These are phyloP conservation scores for Parafenestella ontariensis DNA, from an alignment of 2,329 filamentous ascomycete genomes.

Conservation along the genomic window DNA sequence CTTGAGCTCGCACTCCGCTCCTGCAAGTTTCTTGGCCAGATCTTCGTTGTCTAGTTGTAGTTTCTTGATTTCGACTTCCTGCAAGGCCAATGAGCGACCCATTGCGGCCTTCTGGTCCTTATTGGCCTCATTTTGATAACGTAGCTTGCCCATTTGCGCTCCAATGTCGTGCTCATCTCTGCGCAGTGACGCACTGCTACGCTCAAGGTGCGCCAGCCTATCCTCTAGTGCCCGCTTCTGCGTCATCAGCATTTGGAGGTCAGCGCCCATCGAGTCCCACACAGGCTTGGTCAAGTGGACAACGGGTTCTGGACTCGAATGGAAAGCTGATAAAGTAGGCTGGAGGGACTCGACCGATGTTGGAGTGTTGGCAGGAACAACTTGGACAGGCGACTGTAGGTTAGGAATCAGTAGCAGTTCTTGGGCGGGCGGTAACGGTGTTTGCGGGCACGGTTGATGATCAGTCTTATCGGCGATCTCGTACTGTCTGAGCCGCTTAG, in stretches of 20 bases:
- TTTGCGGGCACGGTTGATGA: not conserved
- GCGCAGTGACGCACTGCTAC: not conserved
- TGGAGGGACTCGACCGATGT: constrained; percentile 8
- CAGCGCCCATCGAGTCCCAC: constrained; percentile 7
- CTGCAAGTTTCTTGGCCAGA: constrained; percentile 3
- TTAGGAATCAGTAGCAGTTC: not conserved
- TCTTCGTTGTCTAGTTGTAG: constrained; percentile 20
- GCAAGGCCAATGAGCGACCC: constrained; percentile 21
- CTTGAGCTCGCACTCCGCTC: not conserved
- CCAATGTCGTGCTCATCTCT: constrained; percentile 2
- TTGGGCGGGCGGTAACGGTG: not conserved
- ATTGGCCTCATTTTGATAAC: constrained; percentile 24
- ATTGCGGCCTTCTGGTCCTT: constrained; percentile 25
- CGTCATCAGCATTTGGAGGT: constrained; percentile 1
- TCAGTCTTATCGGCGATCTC: constrained; percentile 2
- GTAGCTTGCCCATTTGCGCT: constrained; percentile 17
- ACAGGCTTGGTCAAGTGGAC: constrained; percentile 13
- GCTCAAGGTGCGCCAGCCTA: not conserved
- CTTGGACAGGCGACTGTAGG: not conserved
- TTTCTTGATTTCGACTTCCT: constrained; percentile 21
- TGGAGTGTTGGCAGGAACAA: constrained; percentile 6
- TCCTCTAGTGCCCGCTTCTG: constrained; percentile 12
- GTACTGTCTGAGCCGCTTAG: not conserved
- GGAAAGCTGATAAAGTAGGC: not conserved
- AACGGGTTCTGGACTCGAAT: not conserved